A percentile compares a stretch with the other conserved stretches of the same genome.
Evolutionary conservation across 1,284 basidiomycete genomes (phyloP).

Genomic region (Vanrija sp.): DNA sequence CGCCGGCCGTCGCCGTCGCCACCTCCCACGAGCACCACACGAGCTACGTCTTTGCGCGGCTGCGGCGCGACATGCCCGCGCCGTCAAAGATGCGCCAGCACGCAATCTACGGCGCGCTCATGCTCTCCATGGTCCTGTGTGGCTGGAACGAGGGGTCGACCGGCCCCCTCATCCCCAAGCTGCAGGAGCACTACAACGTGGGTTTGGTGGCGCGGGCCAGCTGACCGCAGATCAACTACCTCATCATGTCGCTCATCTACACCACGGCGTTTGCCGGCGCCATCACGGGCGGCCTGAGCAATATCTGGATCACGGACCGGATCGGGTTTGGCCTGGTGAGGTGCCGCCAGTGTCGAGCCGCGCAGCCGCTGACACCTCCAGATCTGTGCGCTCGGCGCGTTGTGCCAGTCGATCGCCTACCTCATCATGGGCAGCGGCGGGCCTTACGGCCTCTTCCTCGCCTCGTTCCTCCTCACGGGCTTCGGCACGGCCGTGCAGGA

Average conservation of each 20-base stretch:
- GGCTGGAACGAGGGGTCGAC: slow-evolving; percentile 17
- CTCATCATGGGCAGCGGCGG: slow-evolving; percentile 9
- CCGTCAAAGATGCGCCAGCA: background rate
- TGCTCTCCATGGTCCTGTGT: slow-evolving; percentile 13
- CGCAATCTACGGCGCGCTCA: slow-evolving; percentile 3
- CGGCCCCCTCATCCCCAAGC: slow-evolving; percentile 15
- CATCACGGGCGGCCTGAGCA: slow-evolving; percentile 30
- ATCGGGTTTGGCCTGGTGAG: slow-evolving; percentile 60
- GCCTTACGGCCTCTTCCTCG: slow-evolving; percentile 12
- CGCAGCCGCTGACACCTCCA: background rate
- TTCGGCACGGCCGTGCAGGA: slow-evolving; percentile 16
- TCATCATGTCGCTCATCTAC: slow-evolving; percentile 16
- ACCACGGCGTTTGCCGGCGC: slow-evolving; percentile 8
- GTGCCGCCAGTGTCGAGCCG: background rate
- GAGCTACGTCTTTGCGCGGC: slow-evolving; percentile 10
- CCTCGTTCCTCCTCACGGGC: slow-evolving; percentile 11
- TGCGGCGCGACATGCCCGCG: slow-evolving; percentile 6
- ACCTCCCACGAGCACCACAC: slow-evolving; percentile 4
- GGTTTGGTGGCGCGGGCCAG: background rate
- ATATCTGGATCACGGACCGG: slow-evolving; percentile 57
- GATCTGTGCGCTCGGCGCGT: slow-evolving; percentile 4
- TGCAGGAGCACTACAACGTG: slow-evolving; percentile 17
- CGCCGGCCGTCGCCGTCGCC: no score
- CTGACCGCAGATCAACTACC: slow-evolving; percentile 14
- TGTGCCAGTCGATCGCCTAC: slow-evolving; percentile 5